Evolutionary conservation across 129 eudicot species (phyloP).

Genomic region (Dittrichia graveolens): DNA sequence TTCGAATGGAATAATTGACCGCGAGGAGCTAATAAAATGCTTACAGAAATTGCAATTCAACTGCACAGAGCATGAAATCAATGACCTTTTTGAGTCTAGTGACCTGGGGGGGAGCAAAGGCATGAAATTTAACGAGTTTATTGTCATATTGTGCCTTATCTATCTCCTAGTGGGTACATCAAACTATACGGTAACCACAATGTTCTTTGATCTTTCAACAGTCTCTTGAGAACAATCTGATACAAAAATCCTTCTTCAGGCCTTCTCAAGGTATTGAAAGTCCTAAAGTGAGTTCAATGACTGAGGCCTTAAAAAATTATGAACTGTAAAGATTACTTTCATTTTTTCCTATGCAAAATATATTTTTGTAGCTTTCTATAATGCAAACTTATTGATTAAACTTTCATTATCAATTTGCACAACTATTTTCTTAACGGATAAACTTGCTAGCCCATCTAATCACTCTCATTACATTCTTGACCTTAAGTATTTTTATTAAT

Average conservation of each 20-base stretch:
- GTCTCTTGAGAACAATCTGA: not conserved
- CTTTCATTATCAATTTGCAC: too few species aligned
- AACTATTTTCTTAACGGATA: too few species aligned
- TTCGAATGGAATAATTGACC: slow-evolving; percentile 55
- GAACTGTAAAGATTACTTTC: too few species aligned
- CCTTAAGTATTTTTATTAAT: too few species aligned
- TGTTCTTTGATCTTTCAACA: slow-evolving; percentile 8
- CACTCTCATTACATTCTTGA: too few species aligned
- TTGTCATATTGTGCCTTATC: slow-evolving; percentile 59
- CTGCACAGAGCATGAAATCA: slow-evolving; percentile 52
- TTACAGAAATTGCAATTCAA: slow-evolving; percentile 47
- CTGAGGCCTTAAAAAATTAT: too few species aligned
- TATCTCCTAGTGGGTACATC: slow-evolving; percentile 53
- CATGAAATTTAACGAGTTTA: slow-evolving; percentile 61
- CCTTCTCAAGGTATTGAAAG: too few species aligned
- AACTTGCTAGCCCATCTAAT: too few species aligned
- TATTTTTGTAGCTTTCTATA: too few species aligned
- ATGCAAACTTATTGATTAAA: too few species aligned
- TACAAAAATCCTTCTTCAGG: not conserved
- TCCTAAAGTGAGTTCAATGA: too few species aligned
- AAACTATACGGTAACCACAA: slow-evolving; percentile 31
- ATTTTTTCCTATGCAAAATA: too few species aligned
- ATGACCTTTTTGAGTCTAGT: slow-evolving; percentile 60
- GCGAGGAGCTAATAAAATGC: slow-evolving; percentile 56
- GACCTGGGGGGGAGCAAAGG: slow-evolving; percentile 50